Evolutionary conservation across 2,329 filamentous ascomycete species (phyloP).

Genomic region (Keithomyces neogunnii): DNA sequence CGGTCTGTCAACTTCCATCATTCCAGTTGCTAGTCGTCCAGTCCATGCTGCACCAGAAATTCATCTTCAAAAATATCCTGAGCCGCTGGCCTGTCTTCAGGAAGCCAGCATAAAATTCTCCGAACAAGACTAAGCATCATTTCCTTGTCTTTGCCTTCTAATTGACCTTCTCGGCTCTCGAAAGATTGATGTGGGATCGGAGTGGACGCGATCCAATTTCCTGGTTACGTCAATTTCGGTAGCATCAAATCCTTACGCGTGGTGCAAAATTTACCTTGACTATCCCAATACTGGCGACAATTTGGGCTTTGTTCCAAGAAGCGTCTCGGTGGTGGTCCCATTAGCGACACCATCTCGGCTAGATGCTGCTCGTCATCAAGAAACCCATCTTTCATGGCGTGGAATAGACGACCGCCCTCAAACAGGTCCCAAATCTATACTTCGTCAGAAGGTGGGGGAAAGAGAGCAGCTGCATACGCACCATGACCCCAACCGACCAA

Average conservation of each 20-base stretch:
- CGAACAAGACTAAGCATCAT: slow-evolving; percentile 13
- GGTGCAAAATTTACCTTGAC: slow-evolving; percentile 8
- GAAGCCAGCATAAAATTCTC: slow-evolving; percentile 16
- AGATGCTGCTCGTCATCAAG: slow-evolving; percentile 20
- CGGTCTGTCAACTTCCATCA: too few relatives aligned
- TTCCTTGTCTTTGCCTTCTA: slow-evolving; percentile 15
- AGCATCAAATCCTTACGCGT: not conserved
- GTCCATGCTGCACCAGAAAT: slow-evolving; percentile 5
- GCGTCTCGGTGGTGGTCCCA: slow-evolving; percentile 25
- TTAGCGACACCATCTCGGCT: slow-evolving; percentile 26
- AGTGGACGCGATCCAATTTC: slow-evolving; percentile 17
- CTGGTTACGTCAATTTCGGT: slow-evolving; percentile 8
- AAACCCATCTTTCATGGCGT: slow-evolving; percentile 11
- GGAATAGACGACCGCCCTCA: slow-evolving; percentile 21
- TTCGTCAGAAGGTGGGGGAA: not conserved
- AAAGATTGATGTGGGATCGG: slow-evolving; percentile 18
- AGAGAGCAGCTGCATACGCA: slow-evolving; percentile 8
- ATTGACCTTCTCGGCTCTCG: slow-evolving; percentile 12
- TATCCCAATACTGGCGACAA: slow-evolving; percentile 14
- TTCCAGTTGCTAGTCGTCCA: too few relatives aligned
- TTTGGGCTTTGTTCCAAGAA: slow-evolving; percentile 21
- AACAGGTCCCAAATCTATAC: slow-evolving; percentile 23
- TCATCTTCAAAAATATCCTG: slow-evolving; percentile 15
- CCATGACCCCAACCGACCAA: slow-evolving; percentile 25
- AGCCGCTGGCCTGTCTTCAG: slow-evolving; percentile 16